Percentiles rank a stretch among this genome's conserved stretches.
These are phyloP conservation scores for Pythium grandisporangium DNA, from an alignment of 352 stramenopile genomes.

Conservation along the genomic window DNA sequence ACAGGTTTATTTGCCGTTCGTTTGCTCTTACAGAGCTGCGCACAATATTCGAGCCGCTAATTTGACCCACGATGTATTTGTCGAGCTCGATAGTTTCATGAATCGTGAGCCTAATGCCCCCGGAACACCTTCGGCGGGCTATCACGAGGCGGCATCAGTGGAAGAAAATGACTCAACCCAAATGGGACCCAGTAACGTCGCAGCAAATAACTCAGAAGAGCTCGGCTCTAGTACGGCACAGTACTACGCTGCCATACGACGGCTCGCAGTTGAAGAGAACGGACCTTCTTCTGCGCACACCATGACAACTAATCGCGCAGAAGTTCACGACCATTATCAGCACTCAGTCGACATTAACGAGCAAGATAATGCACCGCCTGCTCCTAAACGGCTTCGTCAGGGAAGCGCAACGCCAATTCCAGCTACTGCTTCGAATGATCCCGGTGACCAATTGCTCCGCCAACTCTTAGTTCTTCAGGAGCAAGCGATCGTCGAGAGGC, in stretches of 20 bases:
- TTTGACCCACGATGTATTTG: conserved; percentile 39
- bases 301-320: background rate
- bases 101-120: conserved; percentile 1
- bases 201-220: too few relatives aligned
- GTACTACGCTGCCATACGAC: conserved; percentile 6
- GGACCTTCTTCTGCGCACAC: conserved; percentile 1
- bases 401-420: too few relatives aligned
- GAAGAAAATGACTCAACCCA: too few relatives aligned
- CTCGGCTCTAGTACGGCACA: too few relatives aligned
- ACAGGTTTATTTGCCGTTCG: too few relatives aligned
- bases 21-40: conserved; percentile 5
- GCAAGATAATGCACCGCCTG: too few relatives aligned
- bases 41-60: conserved; percentile 42
- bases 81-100: conserved; percentile 41
- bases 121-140: too few relatives aligned
- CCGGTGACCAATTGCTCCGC: conserved; percentile 6
- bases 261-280: conserved; percentile 15
- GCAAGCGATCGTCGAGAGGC: conserved; percentile 32
- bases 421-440: too few relatives aligned
- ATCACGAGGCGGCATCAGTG: too few relatives aligned
- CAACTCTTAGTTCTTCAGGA: conserved; percentile 27
- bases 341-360: too few relatives aligned
- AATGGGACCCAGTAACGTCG: too few relatives aligned
- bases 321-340: background rate
- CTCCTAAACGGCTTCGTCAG: too few relatives aligned